Conservation (phyloP, 805 yeast genomes). For the Zygotorulaspora sp. region DNA sequence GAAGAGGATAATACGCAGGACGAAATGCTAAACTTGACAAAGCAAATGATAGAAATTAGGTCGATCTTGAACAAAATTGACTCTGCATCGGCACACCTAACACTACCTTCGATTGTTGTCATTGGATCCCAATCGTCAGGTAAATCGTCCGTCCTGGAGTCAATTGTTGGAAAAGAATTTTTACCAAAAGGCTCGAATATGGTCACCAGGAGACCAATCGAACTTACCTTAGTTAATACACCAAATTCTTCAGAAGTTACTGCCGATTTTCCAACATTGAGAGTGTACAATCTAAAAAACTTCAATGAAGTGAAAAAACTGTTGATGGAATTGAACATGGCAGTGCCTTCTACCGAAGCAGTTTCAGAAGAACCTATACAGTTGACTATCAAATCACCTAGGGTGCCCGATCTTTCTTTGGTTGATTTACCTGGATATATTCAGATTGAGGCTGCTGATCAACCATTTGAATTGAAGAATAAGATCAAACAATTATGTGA, state of each 20-base stretch:
- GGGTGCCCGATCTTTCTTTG: constrained; percentile 85
- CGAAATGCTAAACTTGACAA: constrained; percentile 83
- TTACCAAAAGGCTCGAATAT: constrained; percentile 95
- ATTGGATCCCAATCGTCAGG: constrained; percentile 98
- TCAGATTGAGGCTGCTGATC: constrained; percentile 95
- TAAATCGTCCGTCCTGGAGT: constrained; percentile 90
- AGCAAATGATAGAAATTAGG: constrained; percentile 96
- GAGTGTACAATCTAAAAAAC: constrained; percentile 76
- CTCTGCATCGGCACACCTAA: constrained; percentile 64
- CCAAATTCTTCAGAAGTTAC: constrained; percentile 75
- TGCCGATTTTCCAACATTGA: constrained; percentile 91
- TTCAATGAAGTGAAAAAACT: constrained; percentile 84
- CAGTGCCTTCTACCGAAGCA: constrained; percentile 82
- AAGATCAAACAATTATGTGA: constrained; percentile 79
- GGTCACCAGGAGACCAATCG: constrained; percentile 98
- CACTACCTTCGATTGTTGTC: constrained; percentile 91
- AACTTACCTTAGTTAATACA: constrained; percentile 83
- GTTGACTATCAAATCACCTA: constrained; percentile 81
- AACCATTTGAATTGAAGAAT: constrained; percentile 76
- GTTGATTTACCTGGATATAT: constrained; percentile 98
- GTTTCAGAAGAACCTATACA: constrained; percentile 93
- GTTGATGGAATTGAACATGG: constrained; percentile 83
- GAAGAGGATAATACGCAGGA: constrained; percentile 59
- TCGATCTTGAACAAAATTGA: constrained; percentile 71
- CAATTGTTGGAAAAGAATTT: constrained; percentile 97